Evolutionary conservation across 441 rosid genomes (phyloP).

Genomic region (Pelargonium australe): DNA sequence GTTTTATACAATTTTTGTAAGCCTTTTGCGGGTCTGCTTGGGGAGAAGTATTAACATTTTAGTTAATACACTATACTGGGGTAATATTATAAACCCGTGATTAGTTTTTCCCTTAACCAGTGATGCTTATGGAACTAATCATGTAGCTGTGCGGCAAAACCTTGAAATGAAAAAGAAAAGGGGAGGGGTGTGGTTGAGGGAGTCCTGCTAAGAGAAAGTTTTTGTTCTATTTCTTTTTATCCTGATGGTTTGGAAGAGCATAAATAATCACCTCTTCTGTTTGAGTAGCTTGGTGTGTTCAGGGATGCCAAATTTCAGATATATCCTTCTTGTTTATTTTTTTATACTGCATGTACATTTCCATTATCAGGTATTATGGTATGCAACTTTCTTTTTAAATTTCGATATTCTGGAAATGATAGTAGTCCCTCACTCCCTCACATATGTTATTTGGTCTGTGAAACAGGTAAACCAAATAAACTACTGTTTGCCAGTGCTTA

Average conservation of each 20-base stretch:
- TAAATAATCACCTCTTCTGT: too few species aligned
- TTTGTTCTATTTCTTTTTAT: too few species aligned
- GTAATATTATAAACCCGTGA: background rate
- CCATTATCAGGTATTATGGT: background rate
- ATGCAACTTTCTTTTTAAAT: background rate
- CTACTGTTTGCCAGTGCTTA: constrained; percentile 2
- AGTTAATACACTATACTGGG: background rate
- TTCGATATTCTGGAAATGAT: background rate
- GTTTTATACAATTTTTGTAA: background rate
- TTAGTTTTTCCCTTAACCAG: background rate
- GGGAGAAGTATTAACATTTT: background rate
- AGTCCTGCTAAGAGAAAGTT: too few species aligned
- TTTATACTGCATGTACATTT: too few species aligned
- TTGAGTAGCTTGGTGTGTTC: too few species aligned
- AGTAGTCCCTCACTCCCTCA: background rate
- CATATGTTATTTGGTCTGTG: background rate
- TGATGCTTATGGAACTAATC: too few species aligned
- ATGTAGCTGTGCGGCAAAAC: too few species aligned
- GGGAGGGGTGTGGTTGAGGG: too few species aligned
- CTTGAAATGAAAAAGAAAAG: too few species aligned
- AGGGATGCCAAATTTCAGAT: too few species aligned
- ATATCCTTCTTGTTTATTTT: too few species aligned
- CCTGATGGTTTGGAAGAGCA: too few species aligned
- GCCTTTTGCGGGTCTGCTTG: background rate
- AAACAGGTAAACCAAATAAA: background rate